Conservation (phyloP, 2,329 filamentous ascomycete genomes). For the Trichothecium sympodiale region DNA sequence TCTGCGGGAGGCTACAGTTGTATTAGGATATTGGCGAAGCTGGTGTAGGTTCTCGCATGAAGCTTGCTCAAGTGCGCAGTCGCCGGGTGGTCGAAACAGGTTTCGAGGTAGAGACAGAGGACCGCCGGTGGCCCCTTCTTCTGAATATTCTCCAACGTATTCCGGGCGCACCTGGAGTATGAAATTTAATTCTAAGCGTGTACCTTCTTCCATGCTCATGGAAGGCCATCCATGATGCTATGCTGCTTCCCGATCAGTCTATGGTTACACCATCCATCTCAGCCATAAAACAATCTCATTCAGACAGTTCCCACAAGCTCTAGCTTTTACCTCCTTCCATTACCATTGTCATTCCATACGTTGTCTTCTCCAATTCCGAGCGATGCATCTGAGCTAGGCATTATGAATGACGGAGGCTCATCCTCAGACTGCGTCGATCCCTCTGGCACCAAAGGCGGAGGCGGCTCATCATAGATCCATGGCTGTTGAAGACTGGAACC, state of each 20-base stretch:
- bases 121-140: too few species aligned
- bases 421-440: conserved; percentile 14
- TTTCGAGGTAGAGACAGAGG: too few species aligned
- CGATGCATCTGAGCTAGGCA: conserved; percentile 23
- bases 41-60: too few species aligned
- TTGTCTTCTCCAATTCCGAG: conserved; percentile 28
- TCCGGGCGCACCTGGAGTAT: too few species aligned
- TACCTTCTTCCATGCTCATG: background rate
- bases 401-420: conserved; percentile 14
- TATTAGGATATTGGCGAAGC: background rate
- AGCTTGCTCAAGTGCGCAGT: too few species aligned
- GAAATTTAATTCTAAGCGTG: background rate
- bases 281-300: background rate
- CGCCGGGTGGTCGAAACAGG: too few species aligned
- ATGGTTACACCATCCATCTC: background rate
- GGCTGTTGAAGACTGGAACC: conserved; percentile 48
- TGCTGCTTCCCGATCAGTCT: background rate
- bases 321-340: background rate
- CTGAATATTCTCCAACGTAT: too few species aligned
- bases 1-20: conserved; percentile 1
- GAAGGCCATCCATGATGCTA: background rate
- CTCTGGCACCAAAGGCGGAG: conserved; percentile 19
- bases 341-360: conserved; percentile 21
- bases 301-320: background rate
- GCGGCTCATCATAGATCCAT: conserved; percentile 54